Percentiles rank a stretch among this genome's conserved stretches.
phyloP scores from a whole-genome alignment of 2,329 filamentous ascomycete genomes.

The Cordyceps cicadae region DNA sequence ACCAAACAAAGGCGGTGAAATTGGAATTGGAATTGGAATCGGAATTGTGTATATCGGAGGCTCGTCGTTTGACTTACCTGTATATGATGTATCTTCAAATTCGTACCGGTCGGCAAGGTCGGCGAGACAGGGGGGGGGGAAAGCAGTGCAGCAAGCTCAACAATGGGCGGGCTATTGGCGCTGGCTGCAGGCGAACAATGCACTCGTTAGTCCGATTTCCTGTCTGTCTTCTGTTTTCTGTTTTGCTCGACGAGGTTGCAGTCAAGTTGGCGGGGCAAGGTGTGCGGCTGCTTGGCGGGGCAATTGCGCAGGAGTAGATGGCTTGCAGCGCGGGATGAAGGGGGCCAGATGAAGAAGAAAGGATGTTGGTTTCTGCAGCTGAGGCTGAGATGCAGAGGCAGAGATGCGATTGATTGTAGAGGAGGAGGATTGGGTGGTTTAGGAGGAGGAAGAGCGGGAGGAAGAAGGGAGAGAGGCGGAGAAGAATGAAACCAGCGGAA shows the following conservation, averaged over 20 bases:
- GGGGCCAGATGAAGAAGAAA: background rate
- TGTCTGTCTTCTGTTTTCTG: background rate
- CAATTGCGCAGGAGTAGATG: background rate
- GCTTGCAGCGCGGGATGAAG: background rate
- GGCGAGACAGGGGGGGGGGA: background rate
- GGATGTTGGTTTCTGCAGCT: background rate
- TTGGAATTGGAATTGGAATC: background rate
- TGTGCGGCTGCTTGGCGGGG: constrained; percentile 6
- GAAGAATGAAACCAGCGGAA: background rate
- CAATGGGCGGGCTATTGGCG: background rate
- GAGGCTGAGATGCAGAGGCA: background rate
- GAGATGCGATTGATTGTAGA: background rate
- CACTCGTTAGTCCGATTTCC: constrained; percentile 4
- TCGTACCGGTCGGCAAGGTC: background rate
- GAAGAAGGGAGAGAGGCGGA: too few species aligned
- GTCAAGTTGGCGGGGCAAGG: constrained; percentile 7
- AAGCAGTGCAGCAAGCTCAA: background rate
- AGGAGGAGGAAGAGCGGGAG: background rate
- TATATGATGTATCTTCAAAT: background rate
- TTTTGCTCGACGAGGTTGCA: background rate
- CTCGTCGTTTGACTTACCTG: background rate
- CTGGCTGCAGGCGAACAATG: background rate
- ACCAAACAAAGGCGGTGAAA: background rate
- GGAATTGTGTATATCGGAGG: background rate
- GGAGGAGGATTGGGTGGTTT: background rate